Evolutionary conservation across 2,329 filamentous ascomycete species (phyloP).

Genomic region (Graphium sp.): DNA sequence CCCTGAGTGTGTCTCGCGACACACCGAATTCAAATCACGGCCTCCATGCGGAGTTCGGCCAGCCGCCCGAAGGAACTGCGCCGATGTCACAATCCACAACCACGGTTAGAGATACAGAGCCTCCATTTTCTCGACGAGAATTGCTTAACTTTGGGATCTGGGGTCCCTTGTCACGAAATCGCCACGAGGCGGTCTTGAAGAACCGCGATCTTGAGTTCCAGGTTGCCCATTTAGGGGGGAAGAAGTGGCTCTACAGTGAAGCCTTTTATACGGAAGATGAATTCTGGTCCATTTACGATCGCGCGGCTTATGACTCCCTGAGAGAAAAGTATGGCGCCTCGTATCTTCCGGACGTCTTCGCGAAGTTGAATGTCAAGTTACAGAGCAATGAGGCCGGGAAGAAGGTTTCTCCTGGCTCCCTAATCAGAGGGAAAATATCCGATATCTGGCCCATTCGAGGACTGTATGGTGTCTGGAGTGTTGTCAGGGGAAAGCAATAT

Average conservation of each 20-base stretch:
- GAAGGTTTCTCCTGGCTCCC: slow-evolving; percentile 7
- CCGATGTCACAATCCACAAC: too few relatives aligned
- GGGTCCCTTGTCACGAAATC: slow-evolving; percentile 27
- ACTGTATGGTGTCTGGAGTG: slow-evolving; percentile 26
- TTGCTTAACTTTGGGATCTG: slow-evolving; percentile 49
- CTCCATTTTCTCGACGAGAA: slow-evolving; percentile 18
- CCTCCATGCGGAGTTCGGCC: slow-evolving; percentile 20
- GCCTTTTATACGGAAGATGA: slow-evolving; percentile 51
- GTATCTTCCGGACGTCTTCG: slow-evolving; percentile 45
- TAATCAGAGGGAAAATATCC: slow-evolving; percentile 14
- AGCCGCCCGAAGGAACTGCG: too few relatives aligned
- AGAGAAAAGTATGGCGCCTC: slow-evolving; percentile 40
- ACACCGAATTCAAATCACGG: slow-evolving; percentile 23
- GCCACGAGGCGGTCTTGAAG: slow-evolving; percentile 26
- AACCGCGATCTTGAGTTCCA: slow-evolving; percentile 46
- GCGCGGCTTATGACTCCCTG: slow-evolving; percentile 38
- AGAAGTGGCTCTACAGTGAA: slow-evolving; percentile 56
- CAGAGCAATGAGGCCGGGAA: not conserved
- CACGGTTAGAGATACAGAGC: not conserved
- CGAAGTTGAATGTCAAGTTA: slow-evolving; percentile 43
- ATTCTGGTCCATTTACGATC: slow-evolving; percentile 51
- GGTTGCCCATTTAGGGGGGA: slow-evolving; percentile 40
- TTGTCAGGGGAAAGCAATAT: slow-evolving; percentile 26
- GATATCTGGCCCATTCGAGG: slow-evolving; percentile 24
- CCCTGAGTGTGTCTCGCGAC: slow-evolving; percentile 25